phyloP scores from a whole-genome alignment of 2,329 filamentous ascomycete genomes.

The Cordyceps tenuipes region DNA sequence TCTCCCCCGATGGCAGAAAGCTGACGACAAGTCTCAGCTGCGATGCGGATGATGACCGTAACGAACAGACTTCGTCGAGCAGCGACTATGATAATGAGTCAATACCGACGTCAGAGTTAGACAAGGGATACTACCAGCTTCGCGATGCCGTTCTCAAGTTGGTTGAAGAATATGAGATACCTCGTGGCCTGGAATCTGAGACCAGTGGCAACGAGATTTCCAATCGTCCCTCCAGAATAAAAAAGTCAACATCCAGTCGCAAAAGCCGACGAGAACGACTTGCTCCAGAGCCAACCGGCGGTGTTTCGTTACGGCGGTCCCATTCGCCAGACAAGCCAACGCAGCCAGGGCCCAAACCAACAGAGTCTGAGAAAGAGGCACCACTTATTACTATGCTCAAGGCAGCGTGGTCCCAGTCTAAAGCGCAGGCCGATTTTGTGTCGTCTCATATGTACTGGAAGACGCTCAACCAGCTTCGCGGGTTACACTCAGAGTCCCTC shows the following conservation, averaged over 20 bases:
- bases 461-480: conserved; percentile 65
- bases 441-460: conserved; percentile 80
- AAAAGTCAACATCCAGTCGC: conserved; percentile 53
- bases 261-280: conserved; percentile 16
- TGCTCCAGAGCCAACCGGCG: conserved; percentile 5
- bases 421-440: conserved; percentile 73
- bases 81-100: conserved; percentile 56
- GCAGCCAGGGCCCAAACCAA: neutral
- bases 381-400: conserved; percentile 58
- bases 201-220: conserved; percentile 57
- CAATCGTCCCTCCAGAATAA: conserved; percentile 57
- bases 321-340: neutral
- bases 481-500: conserved; percentile 51
- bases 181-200: conserved; percentile 54
- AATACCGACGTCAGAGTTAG: conserved; percentile 53
- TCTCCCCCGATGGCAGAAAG: conserved; percentile 62
- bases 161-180: conserved; percentile 75
- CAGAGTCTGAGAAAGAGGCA: conserved; percentile 27
- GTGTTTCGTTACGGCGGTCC: conserved; percentile 1
- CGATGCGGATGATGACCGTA: conserved; percentile 57
- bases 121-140: conserved; percentile 73
- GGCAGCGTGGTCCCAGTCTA: conserved; percentile 67
- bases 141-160: conserved; percentile 74
- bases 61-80: conserved; percentile 47
- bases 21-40: conserved; percentile 66